Evolutionary conservation across 768 basidiomycete species (phyloP).

Genomic region (Phylloporus rhodoxanthus): DNA sequence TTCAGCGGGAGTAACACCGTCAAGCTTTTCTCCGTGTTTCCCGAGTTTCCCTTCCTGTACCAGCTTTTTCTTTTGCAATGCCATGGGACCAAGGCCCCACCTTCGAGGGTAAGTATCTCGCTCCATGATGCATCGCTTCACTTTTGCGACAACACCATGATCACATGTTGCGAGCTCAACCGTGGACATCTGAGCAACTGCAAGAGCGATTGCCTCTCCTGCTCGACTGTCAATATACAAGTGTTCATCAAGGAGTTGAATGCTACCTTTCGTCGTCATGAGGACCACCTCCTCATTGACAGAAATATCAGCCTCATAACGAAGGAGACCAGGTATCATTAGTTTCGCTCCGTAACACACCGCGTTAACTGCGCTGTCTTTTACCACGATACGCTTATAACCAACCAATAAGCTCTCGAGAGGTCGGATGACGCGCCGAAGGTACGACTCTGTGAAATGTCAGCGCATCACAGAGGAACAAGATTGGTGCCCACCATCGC

Average conservation of each 20-base stretch:
- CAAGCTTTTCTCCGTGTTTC: constrained; percentile 87
- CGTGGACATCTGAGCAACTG: constrained; percentile 96
- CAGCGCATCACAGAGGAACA: constrained; percentile 9
- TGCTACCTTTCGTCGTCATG: constrained; percentile 93
- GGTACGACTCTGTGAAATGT: constrained; percentile 72
- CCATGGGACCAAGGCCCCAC: constrained; percentile 98
- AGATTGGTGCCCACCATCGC: constrained; percentile 63
- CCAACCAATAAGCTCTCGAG: constrained; percentile 90
- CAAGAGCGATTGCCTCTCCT: constrained; percentile 93
- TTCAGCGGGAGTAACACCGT: constrained; percentile 79
- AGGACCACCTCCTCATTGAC: constrained; percentile 93
- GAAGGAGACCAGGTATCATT: constrained; percentile 97
- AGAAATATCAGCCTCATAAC: constrained; percentile 93
- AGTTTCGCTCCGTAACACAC: constrained; percentile 99
- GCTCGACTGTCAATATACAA: constrained; percentile 4
- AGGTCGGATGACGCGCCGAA: constrained; percentile 90
- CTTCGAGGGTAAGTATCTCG: constrained; percentile 96
- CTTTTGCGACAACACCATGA: constrained; percentile 97
- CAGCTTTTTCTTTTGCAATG: constrained; percentile 96
- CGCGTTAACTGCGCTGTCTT: constrained; percentile 98
- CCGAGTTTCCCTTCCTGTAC: constrained; percentile 96
- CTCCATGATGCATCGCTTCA: constrained; percentile 99
- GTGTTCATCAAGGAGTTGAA: background rate
- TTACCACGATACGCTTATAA: constrained; percentile 98
- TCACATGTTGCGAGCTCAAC: constrained; percentile 97